Percentiles rank a stretch among this genome's conserved stretches.
Conservation (phyloP, 108 stramenopile species). For the Skeletonema menzelii region DNA sequence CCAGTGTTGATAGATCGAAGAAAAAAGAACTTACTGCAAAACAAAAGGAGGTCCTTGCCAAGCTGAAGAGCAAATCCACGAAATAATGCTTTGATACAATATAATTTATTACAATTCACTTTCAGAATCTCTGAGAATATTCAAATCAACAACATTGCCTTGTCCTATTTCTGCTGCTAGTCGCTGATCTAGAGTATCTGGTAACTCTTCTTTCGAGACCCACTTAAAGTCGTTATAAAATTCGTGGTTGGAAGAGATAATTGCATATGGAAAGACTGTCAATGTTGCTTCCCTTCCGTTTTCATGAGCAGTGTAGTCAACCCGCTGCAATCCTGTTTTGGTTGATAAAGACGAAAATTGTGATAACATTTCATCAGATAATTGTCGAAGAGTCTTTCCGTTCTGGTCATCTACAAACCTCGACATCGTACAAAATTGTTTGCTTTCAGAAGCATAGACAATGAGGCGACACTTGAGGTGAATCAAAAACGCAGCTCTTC, state of each 20-base stretch:
- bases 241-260: conserved; percentile 2
- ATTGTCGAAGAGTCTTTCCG: conserved; percentile 9
- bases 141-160: conserved; percentile 6
- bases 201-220: conserved; percentile 6
- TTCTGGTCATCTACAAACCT: conserved; percentile 7
- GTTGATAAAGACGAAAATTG: background rate
- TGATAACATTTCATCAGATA: conserved; percentile 17
- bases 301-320: conserved; percentile 16
- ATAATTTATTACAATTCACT: conserved; percentile 4
- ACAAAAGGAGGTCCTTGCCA: conserved; percentile 41
- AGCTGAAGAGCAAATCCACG: conserved; percentile 19
- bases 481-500: conserved; percentile 9
- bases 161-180: background rate
- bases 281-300: conserved; percentile 25
- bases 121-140: conserved; percentile 19
- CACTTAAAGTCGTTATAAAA: background rate
- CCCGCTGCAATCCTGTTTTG: conserved; percentile 9
- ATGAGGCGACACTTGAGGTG: conserved; percentile 11
- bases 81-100: background rate
- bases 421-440: conserved; percentile 6
- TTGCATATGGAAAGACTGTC: conserved; percentile 19
- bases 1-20: conserved; percentile 17
- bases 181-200: conserved; percentile 13
- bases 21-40: conserved; percentile 48
- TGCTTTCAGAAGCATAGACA: background rate